phyloP scores from a whole-genome alignment of 495 filamentous ascomycete species.

The Aspergillus cavernicola region DNA sequence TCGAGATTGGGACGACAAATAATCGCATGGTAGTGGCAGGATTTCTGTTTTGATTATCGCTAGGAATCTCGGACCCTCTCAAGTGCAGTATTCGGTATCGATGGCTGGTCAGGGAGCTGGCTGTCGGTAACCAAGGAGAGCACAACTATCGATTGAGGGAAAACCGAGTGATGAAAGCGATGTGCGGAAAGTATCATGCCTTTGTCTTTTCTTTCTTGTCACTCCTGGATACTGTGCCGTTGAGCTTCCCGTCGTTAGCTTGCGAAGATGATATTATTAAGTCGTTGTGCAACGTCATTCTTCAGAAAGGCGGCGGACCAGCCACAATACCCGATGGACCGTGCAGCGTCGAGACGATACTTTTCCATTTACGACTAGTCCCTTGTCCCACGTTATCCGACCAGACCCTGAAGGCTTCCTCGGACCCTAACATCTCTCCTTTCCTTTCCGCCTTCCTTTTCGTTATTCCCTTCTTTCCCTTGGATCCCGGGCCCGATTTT shows the following conservation, averaged over 20 bases:
- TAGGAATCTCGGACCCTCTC: neutral
- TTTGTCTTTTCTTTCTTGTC: neutral
- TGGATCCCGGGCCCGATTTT: neutral
- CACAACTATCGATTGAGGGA: constrained; percentile 21
- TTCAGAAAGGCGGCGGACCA: neutral
- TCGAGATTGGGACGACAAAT: constrained; percentile 93
- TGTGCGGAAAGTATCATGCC: constrained; percentile 19
- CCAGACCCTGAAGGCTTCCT: neutral
- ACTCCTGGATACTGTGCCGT: neutral
- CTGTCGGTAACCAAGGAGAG: constrained; percentile 14
- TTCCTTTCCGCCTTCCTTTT: neutral
- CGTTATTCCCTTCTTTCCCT: neutral
- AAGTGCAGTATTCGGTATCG: neutral
- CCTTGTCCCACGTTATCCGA: neutral
- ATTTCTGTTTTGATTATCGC: neutral
- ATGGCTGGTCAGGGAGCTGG: constrained; percentile 1
- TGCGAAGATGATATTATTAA: neutral
- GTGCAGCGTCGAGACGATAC: neutral
- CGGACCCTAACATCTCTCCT: neutral
- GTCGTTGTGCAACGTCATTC: constrained; percentile 31
- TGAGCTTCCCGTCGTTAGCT: no score
- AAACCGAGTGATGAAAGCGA: constrained; percentile 16
- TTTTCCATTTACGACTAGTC: constrained; percentile 3
- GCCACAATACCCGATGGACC: neutral
- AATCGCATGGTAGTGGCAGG: constrained; percentile 67